Evolutionary conservation across 192 early-diverging fungal species (phyloP).

Genomic region (Helicostylum pulchrum): DNA sequence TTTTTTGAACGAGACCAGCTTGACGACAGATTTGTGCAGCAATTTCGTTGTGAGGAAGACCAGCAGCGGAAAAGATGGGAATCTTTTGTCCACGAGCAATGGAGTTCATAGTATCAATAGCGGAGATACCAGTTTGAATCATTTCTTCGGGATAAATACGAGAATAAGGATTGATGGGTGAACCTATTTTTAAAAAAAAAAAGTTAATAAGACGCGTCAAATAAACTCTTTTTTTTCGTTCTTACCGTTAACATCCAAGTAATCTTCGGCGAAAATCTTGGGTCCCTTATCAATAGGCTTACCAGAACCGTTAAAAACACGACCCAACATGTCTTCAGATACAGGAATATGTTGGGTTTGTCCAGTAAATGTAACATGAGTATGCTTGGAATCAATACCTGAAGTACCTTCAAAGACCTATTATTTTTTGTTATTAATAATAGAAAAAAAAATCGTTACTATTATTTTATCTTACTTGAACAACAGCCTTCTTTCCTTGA

Average conservation of each 20-base stretch:
- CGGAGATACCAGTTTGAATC: slow-evolving; percentile 99
- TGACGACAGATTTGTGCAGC: slow-evolving; percentile 99
- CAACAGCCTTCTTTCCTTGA: slow-evolving; percentile 91
- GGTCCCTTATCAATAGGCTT: slow-evolving; percentile 99
- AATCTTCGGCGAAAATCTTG: slow-evolving; percentile 99
- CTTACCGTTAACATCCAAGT: slow-evolving; percentile 83
- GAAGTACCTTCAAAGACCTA: slow-evolving; percentile 96
- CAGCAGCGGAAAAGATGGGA: slow-evolving; percentile 98
- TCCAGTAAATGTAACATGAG: slow-evolving; percentile 94
- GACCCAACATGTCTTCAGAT: slow-evolving; percentile 99
- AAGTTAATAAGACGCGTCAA: too few species aligned
- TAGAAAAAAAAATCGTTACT: too few species aligned
- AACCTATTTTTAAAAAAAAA: slow-evolving; percentile 39
- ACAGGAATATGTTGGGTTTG: slow-evolving; percentile 96
- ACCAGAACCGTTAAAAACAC: slow-evolving; percentile 98
- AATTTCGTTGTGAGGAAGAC: slow-evolving; percentile 99
- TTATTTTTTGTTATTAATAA: too few species aligned
- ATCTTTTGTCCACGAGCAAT: slow-evolving; percentile 99
- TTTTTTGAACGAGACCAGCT: slow-evolving; percentile 91
- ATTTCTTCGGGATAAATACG: slow-evolving; percentile 99
- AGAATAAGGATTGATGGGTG: slow-evolving; percentile 98
- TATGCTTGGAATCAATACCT: slow-evolving; percentile 94
- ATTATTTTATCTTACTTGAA: slow-evolving; percentile 62
- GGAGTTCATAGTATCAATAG: slow-evolving; percentile 99
- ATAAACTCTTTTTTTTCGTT: too few species aligned